phyloP scores from a whole-genome alignment of 2,329 filamentous ascomycete genomes.

The Aspergillus novofumigatus region DNA sequence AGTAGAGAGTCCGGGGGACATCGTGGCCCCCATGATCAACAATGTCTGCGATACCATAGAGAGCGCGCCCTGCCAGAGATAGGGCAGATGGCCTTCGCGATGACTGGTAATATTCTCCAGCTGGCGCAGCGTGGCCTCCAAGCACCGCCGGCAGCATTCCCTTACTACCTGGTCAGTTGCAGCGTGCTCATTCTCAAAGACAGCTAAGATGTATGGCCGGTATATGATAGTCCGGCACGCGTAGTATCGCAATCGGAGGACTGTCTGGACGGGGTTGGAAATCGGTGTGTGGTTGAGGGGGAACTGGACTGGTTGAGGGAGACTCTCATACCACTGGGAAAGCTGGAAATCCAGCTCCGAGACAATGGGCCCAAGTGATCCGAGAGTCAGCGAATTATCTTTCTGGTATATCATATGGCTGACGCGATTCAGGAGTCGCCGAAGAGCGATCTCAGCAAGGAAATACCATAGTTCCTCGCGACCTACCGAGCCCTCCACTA shows the following conservation, averaged over 20 bases:
- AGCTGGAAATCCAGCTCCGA: constrained; percentile 78
- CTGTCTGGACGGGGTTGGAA: constrained; percentile 72
- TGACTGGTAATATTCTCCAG: constrained; percentile 74
- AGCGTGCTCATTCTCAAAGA: constrained; percentile 71
- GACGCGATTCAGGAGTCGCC: constrained; percentile 71
- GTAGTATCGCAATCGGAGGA: constrained; percentile 74
- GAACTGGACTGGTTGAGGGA: constrained; percentile 72
- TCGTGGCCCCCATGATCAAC: constrained; percentile 77
- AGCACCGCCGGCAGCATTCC: constrained; percentile 74
- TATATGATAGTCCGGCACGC: constrained; percentile 85
- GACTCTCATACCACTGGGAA: constrained; percentile 77
- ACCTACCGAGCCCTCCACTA: constrained; percentile 55
- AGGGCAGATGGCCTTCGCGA: constrained; percentile 78
- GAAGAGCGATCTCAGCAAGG: constrained; percentile 73
- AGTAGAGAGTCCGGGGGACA: constrained; percentile 67
- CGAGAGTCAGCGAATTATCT: constrained; percentile 65
- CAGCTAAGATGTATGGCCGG: constrained; percentile 74
- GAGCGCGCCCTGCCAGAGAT: constrained; percentile 79
- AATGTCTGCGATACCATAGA: constrained; percentile 79
- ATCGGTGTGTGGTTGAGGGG: constrained; percentile 65
- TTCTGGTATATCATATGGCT: constrained; percentile 77
- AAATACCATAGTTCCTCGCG: constrained; percentile 84
- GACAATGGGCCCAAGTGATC: constrained; percentile 71
- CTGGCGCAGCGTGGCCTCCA: constrained; percentile 75
- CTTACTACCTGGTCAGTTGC: constrained; percentile 67